phyloP scores from a whole-genome alignment of 805 yeast genomes.

The Torulaspora delbrueckii region DNA sequence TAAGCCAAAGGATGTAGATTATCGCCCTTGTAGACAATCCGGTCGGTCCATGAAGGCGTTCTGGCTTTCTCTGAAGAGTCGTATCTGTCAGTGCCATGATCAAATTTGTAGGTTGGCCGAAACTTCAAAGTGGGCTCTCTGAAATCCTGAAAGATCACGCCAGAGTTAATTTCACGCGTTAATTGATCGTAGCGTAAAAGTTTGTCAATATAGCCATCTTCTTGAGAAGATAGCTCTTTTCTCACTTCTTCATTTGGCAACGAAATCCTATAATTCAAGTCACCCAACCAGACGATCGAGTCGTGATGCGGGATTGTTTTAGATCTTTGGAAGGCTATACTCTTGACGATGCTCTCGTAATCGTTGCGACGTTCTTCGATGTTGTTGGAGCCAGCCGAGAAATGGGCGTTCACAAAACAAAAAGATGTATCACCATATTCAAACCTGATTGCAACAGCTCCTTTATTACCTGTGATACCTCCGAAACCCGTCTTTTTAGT shows the following conservation, averaged over 20 bases:
- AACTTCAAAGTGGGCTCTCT: conserved; percentile 73
- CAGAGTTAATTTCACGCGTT: conserved; percentile 62
- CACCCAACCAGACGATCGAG: conserved; percentile 90
- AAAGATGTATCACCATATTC: conserved; percentile 74
- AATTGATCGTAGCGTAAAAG: conserved; percentile 75
- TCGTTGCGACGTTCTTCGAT: conserved; percentile 83
- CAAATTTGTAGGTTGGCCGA: conserved; percentile 89
- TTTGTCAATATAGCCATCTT: conserved; percentile 35
- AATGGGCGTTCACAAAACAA: conserved; percentile 83
- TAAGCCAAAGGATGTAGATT: conserved; percentile 61
- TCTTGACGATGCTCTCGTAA: conserved; percentile 66
- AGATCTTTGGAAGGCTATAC: conserved; percentile 75
- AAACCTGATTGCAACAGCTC: conserved; percentile 90
- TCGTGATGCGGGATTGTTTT: conserved; percentile 77
- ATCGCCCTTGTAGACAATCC: conserved; percentile 65
- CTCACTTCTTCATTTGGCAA: conserved; percentile 73
- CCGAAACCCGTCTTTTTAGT: conserved; percentile 92
- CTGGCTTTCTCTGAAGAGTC: conserved; percentile 91
- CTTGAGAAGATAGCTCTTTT: conserved; percentile 43
- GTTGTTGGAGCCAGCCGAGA: conserved; percentile 88
- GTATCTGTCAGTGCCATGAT: conserved; percentile 72
- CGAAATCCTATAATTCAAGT: conserved; percentile 77
- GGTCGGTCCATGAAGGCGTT: conserved; percentile 95
- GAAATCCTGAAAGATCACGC: conserved; percentile 69
- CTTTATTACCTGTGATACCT: conserved; percentile 96